These are phyloP conservation scores for Fusarium chlamydosporum DNA, from an alignment of 2,329 filamentous ascomycete species.

Conservation along the genomic window DNA sequence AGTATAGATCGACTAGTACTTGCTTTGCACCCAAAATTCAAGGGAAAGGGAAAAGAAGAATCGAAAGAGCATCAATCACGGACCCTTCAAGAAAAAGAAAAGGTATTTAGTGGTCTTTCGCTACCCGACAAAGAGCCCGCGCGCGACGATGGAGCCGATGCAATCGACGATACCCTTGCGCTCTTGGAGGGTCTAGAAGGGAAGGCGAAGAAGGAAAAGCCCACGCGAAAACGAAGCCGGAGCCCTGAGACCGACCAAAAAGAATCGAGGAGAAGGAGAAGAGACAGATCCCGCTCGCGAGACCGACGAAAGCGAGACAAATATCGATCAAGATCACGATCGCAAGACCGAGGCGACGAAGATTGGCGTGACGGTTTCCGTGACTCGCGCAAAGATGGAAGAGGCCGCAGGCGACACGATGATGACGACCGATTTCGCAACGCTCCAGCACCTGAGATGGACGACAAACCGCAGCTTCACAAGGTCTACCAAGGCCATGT, in stretches of 20 bases:
- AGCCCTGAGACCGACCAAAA: slow-evolving; percentile 67
- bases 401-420: slow-evolving; percentile 59
- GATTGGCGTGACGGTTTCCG: slow-evolving; percentile 60
- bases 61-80: slow-evolving; percentile 58
- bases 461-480: slow-evolving; percentile 83
- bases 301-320: slow-evolving; percentile 57
- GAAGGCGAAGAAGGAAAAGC: slow-evolving; percentile 68
- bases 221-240: slow-evolving; percentile 69
- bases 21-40: slow-evolving; percentile 93
- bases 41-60: slow-evolving; percentile 64
- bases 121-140: slow-evolving; percentile 80
- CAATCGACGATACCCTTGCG: slow-evolving; percentile 92
- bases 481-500: slow-evolving; percentile 94
- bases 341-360: slow-evolving; percentile 60
- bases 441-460: slow-evolving; percentile 79
- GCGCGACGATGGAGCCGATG: slow-evolving; percentile 65
- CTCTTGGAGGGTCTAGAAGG: slow-evolving; percentile 88
- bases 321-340: slow-evolving; percentile 57
- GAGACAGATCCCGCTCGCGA: slow-evolving; percentile 60
- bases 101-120: slow-evolving; percentile 90
- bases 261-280: slow-evolving; percentile 59
- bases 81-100: slow-evolving; percentile 79
- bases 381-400: slow-evolving; percentile 52
- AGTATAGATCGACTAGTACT: slow-evolving; percentile 90
- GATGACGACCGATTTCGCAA: slow-evolving; percentile 73